Conservation (phyloP, 1,284 basidiomycete species). For the Athelia sp. region DNA sequence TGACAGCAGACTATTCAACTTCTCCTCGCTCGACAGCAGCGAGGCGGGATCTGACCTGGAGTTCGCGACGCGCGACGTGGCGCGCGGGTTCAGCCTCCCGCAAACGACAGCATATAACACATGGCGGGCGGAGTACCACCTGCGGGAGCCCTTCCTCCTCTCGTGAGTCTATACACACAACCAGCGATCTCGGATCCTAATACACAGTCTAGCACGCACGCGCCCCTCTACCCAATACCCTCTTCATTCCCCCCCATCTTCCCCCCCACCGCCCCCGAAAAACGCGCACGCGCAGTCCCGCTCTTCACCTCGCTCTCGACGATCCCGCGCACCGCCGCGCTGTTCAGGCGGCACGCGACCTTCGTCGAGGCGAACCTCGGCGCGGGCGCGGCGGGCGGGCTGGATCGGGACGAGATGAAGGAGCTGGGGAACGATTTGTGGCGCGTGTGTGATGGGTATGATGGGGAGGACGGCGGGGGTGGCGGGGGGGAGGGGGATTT, state of each 20-base stretch:
- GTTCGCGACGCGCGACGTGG: slow-evolving; percentile 45
- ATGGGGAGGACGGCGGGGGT: slow-evolving; percentile 9
- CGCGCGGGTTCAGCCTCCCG: slow-evolving; percentile 45
- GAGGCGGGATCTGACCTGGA: slow-evolving; percentile 6
- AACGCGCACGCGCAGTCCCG: slow-evolving; percentile 13
- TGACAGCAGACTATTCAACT: slow-evolving; percentile 32
- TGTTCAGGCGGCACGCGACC: slow-evolving; percentile 38
- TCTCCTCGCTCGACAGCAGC: slow-evolving; percentile 30
- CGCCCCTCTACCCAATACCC: slow-evolving; percentile 42
- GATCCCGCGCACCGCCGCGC: slow-evolving; percentile 18
- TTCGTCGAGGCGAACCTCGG: slow-evolving; percentile 27
- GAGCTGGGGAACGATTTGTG: slow-evolving; percentile 49
- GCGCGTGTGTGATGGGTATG: slow-evolving; percentile 43
- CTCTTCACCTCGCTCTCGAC: slow-evolving; percentile 19
- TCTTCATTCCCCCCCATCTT: slow-evolving; percentile 45
- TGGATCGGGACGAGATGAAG: slow-evolving; percentile 43
- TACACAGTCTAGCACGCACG: slow-evolving; percentile 36
- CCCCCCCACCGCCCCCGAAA: slow-evolving; percentile 10
- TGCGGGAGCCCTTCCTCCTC: slow-evolving; percentile 29
- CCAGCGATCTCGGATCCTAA: too few species aligned
- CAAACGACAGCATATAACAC: slow-evolving; percentile 31
- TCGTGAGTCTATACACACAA: too few species aligned
- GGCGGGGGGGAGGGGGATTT: slow-evolving; percentile 17
- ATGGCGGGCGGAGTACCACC: slow-evolving; percentile 25
- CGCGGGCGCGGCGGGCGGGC: slow-evolving; percentile 15